These are phyloP conservation scores for Penium margaritaceum DNA, from an alignment of 139 green algal genomes.

Conservation along the genomic window DNA sequence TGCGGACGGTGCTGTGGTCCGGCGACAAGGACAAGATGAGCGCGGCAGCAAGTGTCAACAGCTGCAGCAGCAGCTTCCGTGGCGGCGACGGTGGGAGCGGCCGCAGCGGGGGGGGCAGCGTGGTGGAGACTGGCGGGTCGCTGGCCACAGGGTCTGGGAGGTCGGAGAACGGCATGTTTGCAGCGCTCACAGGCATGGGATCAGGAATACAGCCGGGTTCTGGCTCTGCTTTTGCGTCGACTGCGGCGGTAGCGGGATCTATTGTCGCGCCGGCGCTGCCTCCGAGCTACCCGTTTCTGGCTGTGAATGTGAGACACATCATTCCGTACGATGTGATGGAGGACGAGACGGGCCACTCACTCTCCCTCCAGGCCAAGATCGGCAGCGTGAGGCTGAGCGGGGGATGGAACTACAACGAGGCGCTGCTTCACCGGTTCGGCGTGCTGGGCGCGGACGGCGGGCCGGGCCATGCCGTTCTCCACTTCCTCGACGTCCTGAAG, in stretches of 20 bases:
- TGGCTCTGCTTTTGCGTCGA: too few relatives aligned
- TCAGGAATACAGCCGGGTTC: too few relatives aligned
- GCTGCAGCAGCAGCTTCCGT: too few relatives aligned
- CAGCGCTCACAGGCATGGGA: too few relatives aligned
- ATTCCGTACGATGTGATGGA: conserved; percentile 22
- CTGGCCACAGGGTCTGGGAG: too few relatives aligned
- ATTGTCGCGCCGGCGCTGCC: too few relatives aligned
- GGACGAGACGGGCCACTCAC: not conserved
- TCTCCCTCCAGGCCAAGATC: conserved; percentile 24
- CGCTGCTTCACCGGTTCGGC: conserved; percentile 24
- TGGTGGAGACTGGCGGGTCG: too few relatives aligned
- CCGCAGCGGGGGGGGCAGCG: too few relatives aligned
- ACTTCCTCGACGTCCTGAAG: conserved; percentile 13
- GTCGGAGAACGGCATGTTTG: too few relatives aligned
- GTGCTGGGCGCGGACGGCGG: conserved; percentile 9
- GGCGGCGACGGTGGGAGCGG: too few relatives aligned
- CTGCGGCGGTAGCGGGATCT: too few relatives aligned
- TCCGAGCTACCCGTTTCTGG: conserved; percentile 27
- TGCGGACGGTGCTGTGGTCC: conserved; percentile 22
- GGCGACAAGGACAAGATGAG: not conserved
- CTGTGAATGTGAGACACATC: conserved; percentile 23
- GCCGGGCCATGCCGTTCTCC: conserved; percentile 13
- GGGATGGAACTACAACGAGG: conserved; percentile 45
- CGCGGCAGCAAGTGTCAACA: too few relatives aligned
- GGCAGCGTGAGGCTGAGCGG: conserved; percentile 32